A percentile compares a stretch with the other conserved stretches of the same genome.
phyloP scores from a whole-genome alignment of 2,329 filamentous ascomycete species.

The Beauveria australis region DNA sequence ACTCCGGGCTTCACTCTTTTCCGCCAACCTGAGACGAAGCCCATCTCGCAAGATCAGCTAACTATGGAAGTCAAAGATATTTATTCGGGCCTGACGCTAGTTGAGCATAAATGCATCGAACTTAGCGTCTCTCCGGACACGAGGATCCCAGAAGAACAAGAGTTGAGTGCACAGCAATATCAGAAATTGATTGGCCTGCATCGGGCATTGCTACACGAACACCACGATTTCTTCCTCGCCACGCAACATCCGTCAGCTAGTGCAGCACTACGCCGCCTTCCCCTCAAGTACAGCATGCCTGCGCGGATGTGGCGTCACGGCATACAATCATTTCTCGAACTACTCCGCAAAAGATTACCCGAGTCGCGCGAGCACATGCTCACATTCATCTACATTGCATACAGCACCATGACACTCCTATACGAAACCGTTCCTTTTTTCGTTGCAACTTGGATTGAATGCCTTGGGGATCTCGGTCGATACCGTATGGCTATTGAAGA shows the following conservation, averaged over 20 bases:
- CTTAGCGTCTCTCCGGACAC: slow-evolving; percentile 58
- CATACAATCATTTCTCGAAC: slow-evolving; percentile 76
- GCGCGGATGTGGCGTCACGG: slow-evolving; percentile 91
- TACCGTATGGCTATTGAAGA: slow-evolving; percentile 91
- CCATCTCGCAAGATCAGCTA: slow-evolving; percentile 70
- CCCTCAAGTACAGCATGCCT: slow-evolving; percentile 82
- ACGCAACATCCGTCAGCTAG: slow-evolving; percentile 77
- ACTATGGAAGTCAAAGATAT: slow-evolving; percentile 76
- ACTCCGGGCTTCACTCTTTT: neutral
- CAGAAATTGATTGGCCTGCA: slow-evolving; percentile 77
- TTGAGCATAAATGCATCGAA: slow-evolving; percentile 81
- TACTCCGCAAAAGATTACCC: slow-evolving; percentile 67
- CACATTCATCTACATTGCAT: slow-evolving; percentile 80
- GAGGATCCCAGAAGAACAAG: slow-evolving; percentile 32
- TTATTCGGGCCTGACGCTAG: slow-evolving; percentile 75
- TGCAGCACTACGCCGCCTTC: slow-evolving; percentile 56
- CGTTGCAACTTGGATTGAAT: slow-evolving; percentile 88
- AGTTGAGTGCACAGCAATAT: slow-evolving; percentile 59
- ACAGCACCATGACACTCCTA: slow-evolving; percentile 80
- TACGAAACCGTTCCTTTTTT: slow-evolving; percentile 81
- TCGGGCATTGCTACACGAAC: slow-evolving; percentile 70
- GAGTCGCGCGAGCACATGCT: slow-evolving; percentile 81
- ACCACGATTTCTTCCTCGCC: slow-evolving; percentile 80
- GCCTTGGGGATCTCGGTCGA: slow-evolving; percentile 74
- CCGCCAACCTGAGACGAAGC: slow-evolving; percentile 52